Base-by-base conservation (phyloP, 2,329 filamentous ascomycete genomes). In the Cercospora sp. region DNA sequence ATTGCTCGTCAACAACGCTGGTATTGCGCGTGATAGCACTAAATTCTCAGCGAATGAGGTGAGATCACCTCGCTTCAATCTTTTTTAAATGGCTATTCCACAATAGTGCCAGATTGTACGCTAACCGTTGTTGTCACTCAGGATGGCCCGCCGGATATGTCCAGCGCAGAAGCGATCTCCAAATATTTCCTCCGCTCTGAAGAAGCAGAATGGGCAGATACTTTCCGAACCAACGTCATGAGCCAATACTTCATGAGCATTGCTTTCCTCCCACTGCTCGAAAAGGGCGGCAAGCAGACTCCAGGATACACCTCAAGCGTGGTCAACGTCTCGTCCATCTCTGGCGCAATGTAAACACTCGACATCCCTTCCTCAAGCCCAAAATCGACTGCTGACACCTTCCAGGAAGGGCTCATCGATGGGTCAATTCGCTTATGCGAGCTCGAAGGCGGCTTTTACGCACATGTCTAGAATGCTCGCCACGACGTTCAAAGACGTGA, bases 251-350 rank as follows among this genome's bases (percentile, higher is more conserved):
- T 85, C 77, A 83, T 84, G 70, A 82, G 82, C 18, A 85, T 85
- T 69, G 84, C 84, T 1, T 84, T 88, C 73, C 77, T 87, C 2
- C 85, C 85, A 0, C 77, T 87, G 2, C 80, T 87, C 1, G 83
- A 82, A 1, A 85, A 85, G 66, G 85, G 83, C 5, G 75, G 78
- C 10, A 75, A 79, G 2, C 75, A 79, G 4, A 83, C 82, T 0
- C 81, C 81, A 0, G 83, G 83, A 4, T 85, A 84, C 72, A 80
- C 81, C 0, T 83, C 83, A 3, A 81, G 77, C 18, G 80, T 88
- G 28, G 81, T 88, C 70, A 87, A 87, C 63, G 82, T 87, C 59
- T 79, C 80, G 45, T 84, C 81, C n/a, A 83, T 85, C 57, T 81
- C 81, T 1, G 85, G 84, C 0, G 74, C 82, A 5, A 81, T 86